phyloP scores from a whole-genome alignment of 441 rosid genomes.

The Eruca vesicaria region DNA sequence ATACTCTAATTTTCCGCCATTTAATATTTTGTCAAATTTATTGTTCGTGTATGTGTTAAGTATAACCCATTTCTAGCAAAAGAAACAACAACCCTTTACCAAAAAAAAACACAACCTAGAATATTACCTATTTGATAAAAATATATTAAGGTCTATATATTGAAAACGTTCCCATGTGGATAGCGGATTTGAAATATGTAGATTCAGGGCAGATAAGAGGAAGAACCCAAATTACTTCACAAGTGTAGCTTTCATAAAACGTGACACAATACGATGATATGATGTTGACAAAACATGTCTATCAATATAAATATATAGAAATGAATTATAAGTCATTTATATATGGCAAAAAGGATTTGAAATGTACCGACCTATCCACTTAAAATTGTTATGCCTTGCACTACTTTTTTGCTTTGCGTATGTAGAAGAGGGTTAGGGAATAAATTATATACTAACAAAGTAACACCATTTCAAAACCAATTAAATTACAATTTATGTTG shows the following conservation, averaged over 20 bases:
- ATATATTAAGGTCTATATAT: not conserved
- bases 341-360: not conserved
- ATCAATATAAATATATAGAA: not conserved
- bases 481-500: not conserved
- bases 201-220: not conserved
- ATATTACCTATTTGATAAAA: not conserved
- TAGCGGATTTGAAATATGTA: not conserved
- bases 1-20: not conserved
- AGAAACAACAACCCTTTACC: not conserved
- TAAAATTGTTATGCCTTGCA: not conserved
- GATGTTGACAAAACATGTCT: not conserved
- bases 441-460: not conserved
- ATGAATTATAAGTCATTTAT: not conserved
- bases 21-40: not conserved
- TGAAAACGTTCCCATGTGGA: not conserved
- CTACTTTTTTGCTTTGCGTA: not conserved
- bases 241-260: slow-evolving; percentile 33
- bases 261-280: slow-evolving; percentile 20
- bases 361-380: slow-evolving; percentile 7
- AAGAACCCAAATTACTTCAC: not conserved
- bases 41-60: not conserved
- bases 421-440: not conserved
- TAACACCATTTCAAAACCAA: not conserved
- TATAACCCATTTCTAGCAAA: not conserved
- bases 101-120: not conserved